phyloP scores from a whole-genome alignment of 768 basidiomycete species.

The Termitomyces sp. region DNA sequence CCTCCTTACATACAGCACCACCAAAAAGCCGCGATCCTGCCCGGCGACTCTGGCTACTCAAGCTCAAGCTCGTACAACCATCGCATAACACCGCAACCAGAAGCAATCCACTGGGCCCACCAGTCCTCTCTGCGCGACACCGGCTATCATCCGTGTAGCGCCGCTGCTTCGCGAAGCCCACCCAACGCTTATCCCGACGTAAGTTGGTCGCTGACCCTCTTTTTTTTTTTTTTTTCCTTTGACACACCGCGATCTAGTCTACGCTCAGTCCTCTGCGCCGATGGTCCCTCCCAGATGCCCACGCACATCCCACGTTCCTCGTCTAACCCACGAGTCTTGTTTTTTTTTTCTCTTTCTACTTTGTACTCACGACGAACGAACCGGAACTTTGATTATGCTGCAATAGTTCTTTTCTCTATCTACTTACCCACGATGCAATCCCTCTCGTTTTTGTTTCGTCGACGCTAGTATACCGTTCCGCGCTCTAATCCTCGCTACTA shows the following conservation, averaged over 20 bases:
- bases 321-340: background rate
- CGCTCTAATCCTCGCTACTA: background rate
- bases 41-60: slow-evolving; percentile 2
- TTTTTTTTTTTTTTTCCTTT: background rate
- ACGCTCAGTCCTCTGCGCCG: slow-evolving; percentile 2
- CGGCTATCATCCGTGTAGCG: slow-evolving; percentile 1
- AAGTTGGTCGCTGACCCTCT: background rate
- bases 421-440: background rate
- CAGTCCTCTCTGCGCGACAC: slow-evolving; percentile 2
- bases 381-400: background rate
- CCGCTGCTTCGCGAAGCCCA: background rate
- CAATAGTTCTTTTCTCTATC: background rate
- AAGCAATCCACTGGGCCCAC: background rate
- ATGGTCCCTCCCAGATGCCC: slow-evolving; percentile 11
- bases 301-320: background rate
- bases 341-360: background rate
- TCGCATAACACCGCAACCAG: background rate
- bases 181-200: background rate
- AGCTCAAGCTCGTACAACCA: slow-evolving; percentile 9
- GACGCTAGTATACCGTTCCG: background rate
- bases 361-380: background rate
- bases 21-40: slow-evolving; percentile 5
- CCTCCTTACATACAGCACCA: slow-evolving; percentile 10
- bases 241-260: background rate
- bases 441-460: background rate